Evolutionary conservation across 495 filamentous ascomycete species (phyloP), one percentile per base, ranked within the genome.

Genomic region (Aspergillus campestris): DNA sequence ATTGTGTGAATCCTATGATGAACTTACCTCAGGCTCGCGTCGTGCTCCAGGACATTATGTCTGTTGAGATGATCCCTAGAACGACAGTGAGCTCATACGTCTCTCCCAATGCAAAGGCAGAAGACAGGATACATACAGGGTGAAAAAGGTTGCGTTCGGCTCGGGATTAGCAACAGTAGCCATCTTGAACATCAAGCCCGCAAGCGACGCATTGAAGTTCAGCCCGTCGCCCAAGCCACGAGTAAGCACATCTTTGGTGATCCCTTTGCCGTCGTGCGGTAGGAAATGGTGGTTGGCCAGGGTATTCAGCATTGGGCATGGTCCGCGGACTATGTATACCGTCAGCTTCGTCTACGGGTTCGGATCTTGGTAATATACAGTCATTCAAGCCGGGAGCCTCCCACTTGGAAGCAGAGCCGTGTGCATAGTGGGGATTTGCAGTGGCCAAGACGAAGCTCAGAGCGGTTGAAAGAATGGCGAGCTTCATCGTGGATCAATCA

Each of bases 271-370:
- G 52, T 73, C 67, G 43, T 67, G 76, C 2, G 74, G 69, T 11
- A 82, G 64, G 47, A 75, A 80, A 40, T 63, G 66, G 55, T 80
- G 76, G 60, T 80, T 80, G 1, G 77, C 77, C 32, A 79, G 62
- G 10, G 72, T 63, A 51, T 81, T 80, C 14, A 81, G 57, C 45
- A 71, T 74, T 0, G 78, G 78, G 44, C 78, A 67, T 15, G 64
- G 62, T 7, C 48, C 43, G 29, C 55, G 55, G 27, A 43, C 54
- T 57, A 11, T 32, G 11, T 0, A 7, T 29, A 36, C 55, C 51
- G 30, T 40, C 63, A 56, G 9, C 15, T 41, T 40, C 13, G 37
- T 48, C 31, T 37, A 30, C 28, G 43, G 27, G 24, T 38, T 27
- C 15, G 27, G 7, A 38, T 24, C 35, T 18, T 45, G 31, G 10